A percentile compares a stretch with the other conserved stretches of the same genome.
Conservation (phyloP, 1,284 basidiomycete genomes). For the Anthracocystis walkeri region DNA sequence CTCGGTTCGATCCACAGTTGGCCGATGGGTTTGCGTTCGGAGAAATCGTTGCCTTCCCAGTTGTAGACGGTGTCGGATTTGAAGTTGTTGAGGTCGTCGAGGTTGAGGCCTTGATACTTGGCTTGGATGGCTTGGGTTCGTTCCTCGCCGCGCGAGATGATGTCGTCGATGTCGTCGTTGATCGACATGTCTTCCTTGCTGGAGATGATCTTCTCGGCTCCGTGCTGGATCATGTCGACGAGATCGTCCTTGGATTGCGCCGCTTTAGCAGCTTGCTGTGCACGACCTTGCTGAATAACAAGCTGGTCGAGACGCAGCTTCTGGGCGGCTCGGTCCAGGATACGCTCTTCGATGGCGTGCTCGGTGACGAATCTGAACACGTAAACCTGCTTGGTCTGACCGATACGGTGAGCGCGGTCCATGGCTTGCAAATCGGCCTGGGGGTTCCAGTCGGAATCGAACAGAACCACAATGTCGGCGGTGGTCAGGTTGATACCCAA, state of each 20-base stretch:
- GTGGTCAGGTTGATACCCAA: slow-evolving; percentile 96
- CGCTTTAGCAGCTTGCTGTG: slow-evolving; percentile 74
- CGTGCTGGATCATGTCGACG: slow-evolving; percentile 97
- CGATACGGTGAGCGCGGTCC: slow-evolving; percentile 98
- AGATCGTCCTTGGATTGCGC: slow-evolving; percentile 96
- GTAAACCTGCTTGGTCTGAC: slow-evolving; percentile 98
- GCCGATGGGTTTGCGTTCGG: slow-evolving; percentile 75
- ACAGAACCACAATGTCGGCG: slow-evolving; percentile 96
- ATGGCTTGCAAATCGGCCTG: slow-evolving; percentile 99
- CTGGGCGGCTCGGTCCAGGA: slow-evolving; percentile 95
- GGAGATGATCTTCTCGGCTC: slow-evolving; percentile 96
- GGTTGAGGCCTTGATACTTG: slow-evolving; percentile 92
- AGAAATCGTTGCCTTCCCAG: slow-evolving; percentile 97
- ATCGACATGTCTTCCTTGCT: slow-evolving; percentile 75
- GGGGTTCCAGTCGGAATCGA: slow-evolving; percentile 99
- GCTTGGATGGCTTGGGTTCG: slow-evolving; percentile 87
- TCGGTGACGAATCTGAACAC: slow-evolving; percentile 98
- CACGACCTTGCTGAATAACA: slow-evolving; percentile 94
- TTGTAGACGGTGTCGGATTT: slow-evolving; percentile 83
- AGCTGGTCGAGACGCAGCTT: slow-evolving; percentile 95
- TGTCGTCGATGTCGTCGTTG: slow-evolving; percentile 92
- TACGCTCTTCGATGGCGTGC: slow-evolving; percentile 94
- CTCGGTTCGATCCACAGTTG: slow-evolving; percentile 82
- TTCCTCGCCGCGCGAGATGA: slow-evolving; percentile 83
- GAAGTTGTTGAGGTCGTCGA: slow-evolving; percentile 97